Evolutionary conservation across 306 rosid genomes (phyloP), one percentile per base, ranked within the genome.

Genomic region (Ziziphus jujuba): DNA sequence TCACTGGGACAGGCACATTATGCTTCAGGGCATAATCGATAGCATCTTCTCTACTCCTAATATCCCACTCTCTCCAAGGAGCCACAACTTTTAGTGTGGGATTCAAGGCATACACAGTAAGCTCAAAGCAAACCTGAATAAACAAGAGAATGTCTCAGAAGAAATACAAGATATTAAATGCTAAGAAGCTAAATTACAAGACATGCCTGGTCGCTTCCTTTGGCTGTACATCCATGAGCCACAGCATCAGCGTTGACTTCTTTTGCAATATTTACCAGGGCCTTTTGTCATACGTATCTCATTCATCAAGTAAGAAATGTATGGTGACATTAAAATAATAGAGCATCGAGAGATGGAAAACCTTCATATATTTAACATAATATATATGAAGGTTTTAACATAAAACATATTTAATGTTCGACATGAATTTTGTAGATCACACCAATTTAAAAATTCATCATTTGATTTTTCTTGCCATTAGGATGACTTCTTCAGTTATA

Each of bases 51-150:
- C 98, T 82, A 50, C 98, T 97, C 3, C 55, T 81, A 47, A 85
- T 85, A 69, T 85, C 97, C 98, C 98, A 92, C 74, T 90, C 98
- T 82, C 98, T 90, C 97, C 97, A 92, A 60, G 98, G 98, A 76
- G 97, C 98, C 64, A 92, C 98, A 50, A 92, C 96, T 24, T 86
- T 87, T 34, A 92, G 87, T 77, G 83, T 84, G 67, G 98, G 98
- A 81, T 90, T 87, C 52, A 92, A 82, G 52, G 98, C 96, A 63
- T 90, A 90, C 84, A 92, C 87, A 11, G 98, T 85, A 67, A 90
- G 83, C 96, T 92, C 98, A 84, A 92, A 92, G 6, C 96, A 91
- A 63, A 92, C 97, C 96, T 92, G 64, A 71, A 63, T 14, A 68
- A 43, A 20, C 16, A 76, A 44, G 69, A 34, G 9, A 60, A 66